Base-by-base conservation (phyloP, 352 stramenopile species). In the Globisporangium polare region DNA sequence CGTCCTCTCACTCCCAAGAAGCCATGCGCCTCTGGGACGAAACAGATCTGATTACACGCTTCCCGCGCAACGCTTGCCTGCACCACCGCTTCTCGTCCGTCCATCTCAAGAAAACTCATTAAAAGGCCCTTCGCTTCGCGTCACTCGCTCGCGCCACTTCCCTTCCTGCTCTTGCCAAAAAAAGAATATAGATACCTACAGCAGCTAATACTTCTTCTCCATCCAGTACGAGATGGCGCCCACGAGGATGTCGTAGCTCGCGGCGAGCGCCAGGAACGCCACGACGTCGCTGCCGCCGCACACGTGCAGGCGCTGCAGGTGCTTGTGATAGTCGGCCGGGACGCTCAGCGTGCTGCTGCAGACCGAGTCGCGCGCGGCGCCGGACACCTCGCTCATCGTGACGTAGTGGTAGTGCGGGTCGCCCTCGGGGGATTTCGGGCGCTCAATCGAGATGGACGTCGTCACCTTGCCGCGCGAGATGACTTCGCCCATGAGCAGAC, bases 401-500 rank as follows among this genome's bases (percentile, higher is more conserved):
- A 91, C 74, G 65, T 92, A 91, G 66, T 92, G 82, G 54, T 74
- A 79, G 56, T 86, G 67, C 22, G 72, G 64, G 59, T 88, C 75
- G 7, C 73, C 76, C 35, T 75, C 68, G 39, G 80, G 73, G 4
- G 73, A 74, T 29, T 68, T 66, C 10, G 82, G 78, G 59, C 82
- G 74, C 66, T 89, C 72, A 41, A 94, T 86, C 27, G 72, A 73
- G 45, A 94, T 78, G 18, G 81, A 77, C 41, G 81, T 94, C 46
- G 83, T 90, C 56, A 90, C 78, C 47, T 89, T 89, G 33, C 86
- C 86, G 29, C 83, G 80, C 35, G 81, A 90, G 53, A 94, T 89
- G 6, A 94, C 73, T 63, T 94, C 86, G 46, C 79, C 86, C 73
- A 90, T 88, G 53, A 94, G 78, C 54, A 92, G 53, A 59, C 81